Conservation (phyloP, 2,329 filamentous ascomycete species). For the Dactylellina haptotyla region DNA sequence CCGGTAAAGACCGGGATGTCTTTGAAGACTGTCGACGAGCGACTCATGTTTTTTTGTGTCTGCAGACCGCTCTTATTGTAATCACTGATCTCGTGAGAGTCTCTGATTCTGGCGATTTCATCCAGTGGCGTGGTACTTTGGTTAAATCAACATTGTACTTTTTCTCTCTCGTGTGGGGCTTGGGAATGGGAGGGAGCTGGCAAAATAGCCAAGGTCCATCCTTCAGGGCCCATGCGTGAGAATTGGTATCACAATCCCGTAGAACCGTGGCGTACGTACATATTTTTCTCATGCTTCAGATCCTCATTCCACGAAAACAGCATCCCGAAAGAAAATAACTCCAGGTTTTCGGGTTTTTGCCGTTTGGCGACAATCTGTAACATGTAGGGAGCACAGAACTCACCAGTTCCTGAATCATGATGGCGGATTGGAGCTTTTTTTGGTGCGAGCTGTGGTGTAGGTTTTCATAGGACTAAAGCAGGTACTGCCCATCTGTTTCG, state of each 20-base stretch:
- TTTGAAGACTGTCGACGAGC: constrained; percentile 6
- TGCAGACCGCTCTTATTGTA: constrained; percentile 12
- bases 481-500: constrained; percentile 41
- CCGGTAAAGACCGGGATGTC: constrained; percentile 14
- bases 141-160: constrained; percentile 46
- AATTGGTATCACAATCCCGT: constrained; percentile 50
- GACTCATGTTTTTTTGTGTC: neutral
- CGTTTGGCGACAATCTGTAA: neutral
- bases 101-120: constrained; percentile 46
- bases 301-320: constrained; percentile 15
- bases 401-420: constrained; percentile 7
- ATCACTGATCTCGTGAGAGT: constrained; percentile 49
- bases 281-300: constrained; percentile 25
- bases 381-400: constrained; percentile 1
- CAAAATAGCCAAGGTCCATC: constrained; percentile 32
- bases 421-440: neutral
- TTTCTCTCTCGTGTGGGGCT: constrained; percentile 36
- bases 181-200: constrained; percentile 33
- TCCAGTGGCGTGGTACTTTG: constrained; percentile 53
- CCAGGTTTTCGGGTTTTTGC: constrained; percentile 3
- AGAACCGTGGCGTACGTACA: constrained; percentile 31
- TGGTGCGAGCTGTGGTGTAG: neutral
- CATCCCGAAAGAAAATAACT: constrained; percentile 18
- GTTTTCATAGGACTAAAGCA: constrained; percentile 35
- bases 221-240: constrained; percentile 29